Evolutionary conservation across 1,139 yeast genomes (phyloP).

Genomic region (Debaryomyces singareniensis): DNA sequence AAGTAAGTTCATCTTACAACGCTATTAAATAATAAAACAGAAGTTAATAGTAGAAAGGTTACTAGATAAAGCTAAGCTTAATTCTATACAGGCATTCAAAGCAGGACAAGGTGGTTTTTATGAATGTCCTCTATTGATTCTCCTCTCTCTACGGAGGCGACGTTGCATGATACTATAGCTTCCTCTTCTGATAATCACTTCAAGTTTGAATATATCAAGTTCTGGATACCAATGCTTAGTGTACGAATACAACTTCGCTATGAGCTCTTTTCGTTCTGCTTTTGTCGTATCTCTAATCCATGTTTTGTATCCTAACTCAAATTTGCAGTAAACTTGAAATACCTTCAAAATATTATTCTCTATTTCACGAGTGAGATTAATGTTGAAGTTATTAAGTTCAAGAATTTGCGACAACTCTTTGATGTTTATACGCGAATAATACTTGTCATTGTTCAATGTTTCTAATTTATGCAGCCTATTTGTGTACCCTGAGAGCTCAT

Average conservation of each 20-base stretch:
- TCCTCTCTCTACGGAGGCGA: conserved; percentile 60
- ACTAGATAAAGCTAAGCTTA: no score
- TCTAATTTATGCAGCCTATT: conserved; percentile 4
- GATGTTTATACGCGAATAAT: conserved; percentile 24
- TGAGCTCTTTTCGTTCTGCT: conserved; percentile 41
- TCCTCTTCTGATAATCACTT: conserved; percentile 70
- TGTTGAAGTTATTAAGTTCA: conserved; percentile 16
- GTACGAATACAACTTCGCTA: conserved; percentile 42
- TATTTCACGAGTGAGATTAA: conserved; percentile 21
- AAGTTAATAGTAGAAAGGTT: no score
- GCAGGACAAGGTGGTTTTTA: no score
- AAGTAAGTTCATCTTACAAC: no score
- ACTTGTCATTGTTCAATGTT: conserved; percentile 11
- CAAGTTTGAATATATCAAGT: conserved; percentile 44
- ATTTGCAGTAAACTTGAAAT: conserved; percentile 52
- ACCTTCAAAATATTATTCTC: conserved; percentile 57
- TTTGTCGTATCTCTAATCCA: conserved; percentile 75
- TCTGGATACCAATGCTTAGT: conserved; percentile 48
- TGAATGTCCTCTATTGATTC: conserved; percentile 13
- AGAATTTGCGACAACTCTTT: conserved; percentile 21
- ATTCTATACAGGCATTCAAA: no score
- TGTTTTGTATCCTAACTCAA: conserved; percentile 66
- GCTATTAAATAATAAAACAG: conserved; percentile 1
- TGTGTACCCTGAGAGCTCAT: conserved; percentile 1
- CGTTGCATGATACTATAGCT: conserved; percentile 80